These are phyloP conservation scores for Stemphylium vesicarium DNA, from an alignment of 2,329 filamentous ascomycete species.

Conservation along the genomic window DNA sequence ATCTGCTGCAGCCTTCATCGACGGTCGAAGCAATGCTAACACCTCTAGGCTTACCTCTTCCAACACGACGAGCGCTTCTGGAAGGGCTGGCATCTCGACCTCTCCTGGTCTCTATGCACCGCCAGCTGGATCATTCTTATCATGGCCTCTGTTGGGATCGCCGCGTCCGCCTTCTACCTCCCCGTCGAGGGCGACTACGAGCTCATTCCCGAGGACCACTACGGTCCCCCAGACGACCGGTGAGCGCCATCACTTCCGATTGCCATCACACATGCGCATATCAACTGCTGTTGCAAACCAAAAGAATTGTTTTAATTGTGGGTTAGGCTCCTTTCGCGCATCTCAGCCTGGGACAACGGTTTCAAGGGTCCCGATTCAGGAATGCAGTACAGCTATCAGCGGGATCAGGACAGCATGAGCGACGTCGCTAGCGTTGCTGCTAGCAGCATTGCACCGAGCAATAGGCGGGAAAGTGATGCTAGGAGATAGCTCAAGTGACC, in stretches of 20 bases:
- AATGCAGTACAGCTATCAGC: slow-evolving; percentile 28
- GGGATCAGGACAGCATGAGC: slow-evolving; percentile 29
- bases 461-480: slow-evolving; percentile 13
- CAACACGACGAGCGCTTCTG: slow-evolving; percentile 85
- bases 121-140: slow-evolving; percentile 64
- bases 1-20: background rate
- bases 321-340: slow-evolving; percentile 41
- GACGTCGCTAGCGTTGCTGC: slow-evolving; percentile 20
- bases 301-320: slow-evolving; percentile 27
- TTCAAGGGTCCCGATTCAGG: slow-evolving; percentile 31
- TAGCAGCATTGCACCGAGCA: slow-evolving; percentile 14
- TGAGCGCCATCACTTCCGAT: slow-evolving; percentile 23
- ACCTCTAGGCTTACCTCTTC: slow-evolving; percentile 75
- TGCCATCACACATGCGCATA: background rate
- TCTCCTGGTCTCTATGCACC: slow-evolving; percentile 75
- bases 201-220: slow-evolving; percentile 61
- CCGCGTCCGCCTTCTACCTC: slow-evolving; percentile 71
- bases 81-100: slow-evolving; percentile 80
- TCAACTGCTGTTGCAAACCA: background rate
- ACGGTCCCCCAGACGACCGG: slow-evolving; percentile 43
- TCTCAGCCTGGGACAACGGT: slow-evolving; percentile 45
- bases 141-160: slow-evolving; percentile 63
- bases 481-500: slow-evolving; percentile 1
- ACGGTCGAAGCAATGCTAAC: slow-evolving; percentile 13
- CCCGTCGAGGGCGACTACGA: slow-evolving; percentile 88